A percentile compares a stretch with the other conserved stretches of the same genome.
These are phyloP conservation scores for Colletotrichum zoysiae DNA, from an alignment of 2,329 filamentous ascomycete genomes.

Conservation along the genomic window DNA sequence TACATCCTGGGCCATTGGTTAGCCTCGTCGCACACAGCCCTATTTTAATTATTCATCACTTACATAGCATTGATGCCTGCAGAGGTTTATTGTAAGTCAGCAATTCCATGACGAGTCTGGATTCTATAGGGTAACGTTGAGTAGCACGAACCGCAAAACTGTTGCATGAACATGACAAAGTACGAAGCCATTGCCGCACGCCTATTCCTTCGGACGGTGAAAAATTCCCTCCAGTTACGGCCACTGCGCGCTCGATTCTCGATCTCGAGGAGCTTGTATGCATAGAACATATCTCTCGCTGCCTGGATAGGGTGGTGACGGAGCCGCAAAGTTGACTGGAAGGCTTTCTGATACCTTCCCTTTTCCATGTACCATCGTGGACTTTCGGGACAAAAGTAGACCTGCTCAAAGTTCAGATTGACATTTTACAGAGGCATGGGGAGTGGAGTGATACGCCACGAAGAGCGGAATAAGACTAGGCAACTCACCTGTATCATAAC, in stretches of 20 bases:
- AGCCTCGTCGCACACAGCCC: not conserved
- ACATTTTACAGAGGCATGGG: not conserved
- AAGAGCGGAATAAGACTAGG: not conserved
- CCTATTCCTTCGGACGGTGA: slow-evolving; percentile 53
- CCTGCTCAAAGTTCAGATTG: slow-evolving; percentile 36
- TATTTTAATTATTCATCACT: not conserved
- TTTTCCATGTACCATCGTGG: slow-evolving; percentile 68
- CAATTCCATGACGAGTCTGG: not conserved
- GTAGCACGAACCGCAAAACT: slow-evolving; percentile 48
- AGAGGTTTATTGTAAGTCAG: not conserved
- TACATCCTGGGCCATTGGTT: slow-evolving; percentile 57
- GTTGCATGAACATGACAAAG: slow-evolving; percentile 55
- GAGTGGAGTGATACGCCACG: too few relatives aligned
- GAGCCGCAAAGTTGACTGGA: slow-evolving; percentile 58
- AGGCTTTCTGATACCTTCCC: slow-evolving; percentile 59
- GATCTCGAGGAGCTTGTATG: slow-evolving; percentile 54
- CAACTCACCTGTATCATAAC: slow-evolving; percentile 56
- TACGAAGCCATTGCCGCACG: slow-evolving; percentile 53
- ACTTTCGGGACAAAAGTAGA: slow-evolving; percentile 68
- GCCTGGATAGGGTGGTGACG: slow-evolving; percentile 63
- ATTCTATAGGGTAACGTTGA: fast-evolving
- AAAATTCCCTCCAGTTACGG: slow-evolving; percentile 53
- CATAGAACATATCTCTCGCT: slow-evolving; percentile 64
- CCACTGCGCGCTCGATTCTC: slow-evolving; percentile 48
- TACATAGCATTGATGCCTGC: slow-evolving; percentile 59